A percentile compares a stretch with the other conserved stretches of the same genome.
Evolutionary conservation across 1,284 basidiomycete species (phyloP).

Genomic region (Rhodotorula sp.): DNA sequence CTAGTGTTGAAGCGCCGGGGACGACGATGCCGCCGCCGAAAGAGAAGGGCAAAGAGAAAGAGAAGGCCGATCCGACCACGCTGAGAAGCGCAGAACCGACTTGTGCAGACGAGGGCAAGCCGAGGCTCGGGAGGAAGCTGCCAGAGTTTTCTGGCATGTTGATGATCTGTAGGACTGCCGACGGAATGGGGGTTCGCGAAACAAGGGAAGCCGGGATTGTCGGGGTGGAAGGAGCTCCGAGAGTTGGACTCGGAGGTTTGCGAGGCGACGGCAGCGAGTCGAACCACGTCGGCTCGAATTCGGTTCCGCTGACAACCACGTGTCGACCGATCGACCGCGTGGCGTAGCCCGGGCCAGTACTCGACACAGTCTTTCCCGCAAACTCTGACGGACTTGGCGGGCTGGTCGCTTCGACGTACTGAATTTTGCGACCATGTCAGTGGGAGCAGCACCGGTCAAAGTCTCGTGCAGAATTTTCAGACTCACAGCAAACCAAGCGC

Average conservation of each 20-base stretch:
- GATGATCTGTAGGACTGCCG: too few species aligned
- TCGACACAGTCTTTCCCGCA: background rate
- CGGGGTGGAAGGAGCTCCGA: too few species aligned
- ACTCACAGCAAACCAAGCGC: constrained; percentile 67
- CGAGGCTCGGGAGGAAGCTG: too few species aligned
- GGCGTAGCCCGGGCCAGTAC: background rate
- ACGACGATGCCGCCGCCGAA: constrained; percentile 6
- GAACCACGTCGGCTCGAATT: constrained; percentile 28
- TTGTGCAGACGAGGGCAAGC: background rate
- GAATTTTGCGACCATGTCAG: background rate
- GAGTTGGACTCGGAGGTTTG: too few species aligned
- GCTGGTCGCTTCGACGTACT: constrained; percentile 18
- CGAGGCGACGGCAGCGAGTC: background rate
- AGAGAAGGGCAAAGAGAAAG: background rate
- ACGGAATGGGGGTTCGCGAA: too few species aligned
- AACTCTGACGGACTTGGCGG: background rate
- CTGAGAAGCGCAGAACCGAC: background rate
- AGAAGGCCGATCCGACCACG: constrained; percentile 10
- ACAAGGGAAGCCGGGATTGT: too few species aligned
- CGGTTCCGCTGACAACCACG: constrained; percentile 24
- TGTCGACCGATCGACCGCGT: constrained; percentile 21
- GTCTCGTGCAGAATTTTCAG: rapidly evolving
- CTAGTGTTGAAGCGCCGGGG: constrained; percentile 26
- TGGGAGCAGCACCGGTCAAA: background rate
- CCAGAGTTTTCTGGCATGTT: too few species aligned